Conservation (phyloP, 2,329 filamentous ascomycete genomes). For the Phialemoniopsis sp. region DNA sequence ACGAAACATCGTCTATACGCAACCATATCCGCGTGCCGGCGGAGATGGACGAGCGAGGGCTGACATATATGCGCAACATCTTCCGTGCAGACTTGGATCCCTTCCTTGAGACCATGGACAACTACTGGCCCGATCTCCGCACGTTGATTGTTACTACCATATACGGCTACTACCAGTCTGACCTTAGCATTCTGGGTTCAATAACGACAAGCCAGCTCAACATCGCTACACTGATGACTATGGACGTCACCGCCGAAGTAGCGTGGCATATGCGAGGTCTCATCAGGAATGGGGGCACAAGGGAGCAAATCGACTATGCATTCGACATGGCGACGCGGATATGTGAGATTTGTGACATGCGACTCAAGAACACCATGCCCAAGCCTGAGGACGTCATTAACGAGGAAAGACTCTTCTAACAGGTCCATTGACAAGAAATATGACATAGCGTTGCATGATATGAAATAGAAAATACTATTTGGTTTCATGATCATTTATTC, state of each 20-base stretch:
- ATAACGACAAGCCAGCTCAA: constrained; percentile 16
- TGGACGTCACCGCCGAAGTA: constrained; percentile 18
- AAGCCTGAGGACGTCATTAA: constrained; percentile 14
- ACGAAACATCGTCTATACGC: constrained; percentile 13
- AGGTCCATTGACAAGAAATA: too few species aligned
- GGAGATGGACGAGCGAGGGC: constrained; percentile 10
- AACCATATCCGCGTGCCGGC: constrained; percentile 10
- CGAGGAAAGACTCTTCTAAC: constrained; percentile 8
- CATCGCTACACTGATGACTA: constrained; percentile 16
- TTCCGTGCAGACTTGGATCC: constrained; percentile 18
- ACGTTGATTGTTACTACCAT: constrained; percentile 16
- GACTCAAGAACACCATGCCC: constrained; percentile 15
- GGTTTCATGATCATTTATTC: too few species aligned
- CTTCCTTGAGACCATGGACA: constrained; percentile 15
- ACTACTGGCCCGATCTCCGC: constrained; percentile 17
- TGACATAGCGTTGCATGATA: too few species aligned
- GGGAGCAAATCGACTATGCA: constrained; percentile 9
- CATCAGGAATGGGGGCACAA: constrained; percentile 15
- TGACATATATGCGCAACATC: constrained; percentile 18
- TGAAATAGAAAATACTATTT: too few species aligned
- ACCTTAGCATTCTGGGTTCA: constrained; percentile 14
- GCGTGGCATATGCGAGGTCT: constrained; percentile 18
- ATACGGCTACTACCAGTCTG: constrained; percentile 19
- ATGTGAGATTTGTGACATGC: constrained; percentile 11
- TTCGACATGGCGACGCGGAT: constrained; percentile 7